Conservation (phyloP, 2,329 filamentous ascomycete species). For the Tolypocladium ophioglossoides region DNA sequence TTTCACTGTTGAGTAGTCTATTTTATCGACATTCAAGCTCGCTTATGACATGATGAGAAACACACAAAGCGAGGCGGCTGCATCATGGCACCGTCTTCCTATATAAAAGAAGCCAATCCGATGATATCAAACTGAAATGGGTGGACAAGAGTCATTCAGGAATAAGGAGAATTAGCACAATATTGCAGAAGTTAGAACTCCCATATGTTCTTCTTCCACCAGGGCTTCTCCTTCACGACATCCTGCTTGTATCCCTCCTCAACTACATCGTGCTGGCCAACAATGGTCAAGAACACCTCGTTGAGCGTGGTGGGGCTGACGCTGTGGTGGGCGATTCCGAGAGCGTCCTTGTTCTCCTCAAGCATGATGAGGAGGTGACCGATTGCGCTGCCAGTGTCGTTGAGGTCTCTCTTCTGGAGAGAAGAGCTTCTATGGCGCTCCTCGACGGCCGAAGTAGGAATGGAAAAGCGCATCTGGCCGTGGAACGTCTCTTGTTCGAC, state of each 20-base stretch:
- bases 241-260: slow-evolving; percentile 53
- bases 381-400: slow-evolving; percentile 36
- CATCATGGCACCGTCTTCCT: not conserved
- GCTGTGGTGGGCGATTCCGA: slow-evolving; percentile 77
- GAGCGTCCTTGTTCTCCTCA: slow-evolving; percentile 55
- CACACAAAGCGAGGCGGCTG: not conserved
- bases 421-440: slow-evolving; percentile 34
- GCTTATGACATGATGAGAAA: not conserved
- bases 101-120: too few species aligned
- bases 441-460: slow-evolving; percentile 20
- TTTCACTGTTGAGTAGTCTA: not conserved
- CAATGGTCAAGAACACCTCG: slow-evolving; percentile 82
- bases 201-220: not conserved
- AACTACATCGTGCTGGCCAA: slow-evolving; percentile 65
- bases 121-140: not conserved
- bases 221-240: not conserved
- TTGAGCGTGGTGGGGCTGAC: slow-evolving; percentile 81
- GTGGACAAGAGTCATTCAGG: not conserved
- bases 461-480: slow-evolving; percentile 77
- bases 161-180: not conserved
- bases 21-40: not conserved
- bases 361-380: slow-evolving; percentile 60
- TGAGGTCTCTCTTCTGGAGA: not conserved
- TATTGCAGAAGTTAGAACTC: not conserved
- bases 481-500: slow-evolving; percentile 70